These are phyloP conservation scores for Neohortaea acidophila DNA, from an alignment of 495 filamentous ascomycete species.

Conservation along the genomic window DNA sequence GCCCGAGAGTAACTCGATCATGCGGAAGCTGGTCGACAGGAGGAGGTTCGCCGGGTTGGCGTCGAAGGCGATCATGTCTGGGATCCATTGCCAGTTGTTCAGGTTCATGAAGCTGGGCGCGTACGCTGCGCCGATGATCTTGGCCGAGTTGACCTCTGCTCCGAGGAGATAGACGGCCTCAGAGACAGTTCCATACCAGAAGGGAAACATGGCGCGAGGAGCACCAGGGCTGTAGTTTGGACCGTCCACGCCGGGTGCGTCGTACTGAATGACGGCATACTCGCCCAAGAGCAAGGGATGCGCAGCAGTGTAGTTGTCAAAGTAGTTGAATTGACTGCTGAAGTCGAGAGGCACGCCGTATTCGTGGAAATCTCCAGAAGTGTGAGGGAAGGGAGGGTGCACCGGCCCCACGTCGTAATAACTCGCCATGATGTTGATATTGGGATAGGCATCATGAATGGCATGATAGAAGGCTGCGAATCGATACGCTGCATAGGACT, in stretches of 20 bases:
- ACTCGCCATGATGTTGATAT: constrained; percentile 45
- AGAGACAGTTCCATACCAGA: constrained; percentile 44
- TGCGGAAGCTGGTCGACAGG: constrained; percentile 32
- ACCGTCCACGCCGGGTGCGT: constrained; percentile 19
- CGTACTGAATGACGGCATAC: constrained; percentile 35
- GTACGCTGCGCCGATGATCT: constrained; percentile 26
- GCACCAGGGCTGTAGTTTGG: constrained; percentile 3
- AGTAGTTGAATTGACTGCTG: constrained; percentile 39
- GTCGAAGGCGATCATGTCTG: constrained; percentile 24
- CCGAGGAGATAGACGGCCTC: constrained; percentile 56
- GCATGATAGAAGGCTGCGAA: constrained; percentile 42
- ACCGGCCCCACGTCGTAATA: constrained; percentile 11
- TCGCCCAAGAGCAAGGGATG: constrained; percentile 17
- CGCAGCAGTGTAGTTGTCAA: constrained; percentile 30
- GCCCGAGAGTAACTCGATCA: constrained; percentile 31
- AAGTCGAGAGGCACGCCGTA: constrained; percentile 38
- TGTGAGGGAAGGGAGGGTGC: constrained; percentile 14
- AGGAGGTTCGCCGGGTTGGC: constrained; percentile 21
- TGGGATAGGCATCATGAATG: constrained; percentile 41
- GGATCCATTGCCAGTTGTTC: constrained; percentile 24
- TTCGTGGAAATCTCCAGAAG: constrained; percentile 24
- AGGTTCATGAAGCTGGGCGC: constrained; percentile 25
- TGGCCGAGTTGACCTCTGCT: constrained; percentile 49
- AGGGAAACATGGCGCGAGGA: constrained; percentile 21
- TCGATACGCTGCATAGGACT: constrained; percentile 40